Evolutionary conservation across 345 rosid genomes (phyloP).

Genomic region (Aegle marmelos): DNA sequence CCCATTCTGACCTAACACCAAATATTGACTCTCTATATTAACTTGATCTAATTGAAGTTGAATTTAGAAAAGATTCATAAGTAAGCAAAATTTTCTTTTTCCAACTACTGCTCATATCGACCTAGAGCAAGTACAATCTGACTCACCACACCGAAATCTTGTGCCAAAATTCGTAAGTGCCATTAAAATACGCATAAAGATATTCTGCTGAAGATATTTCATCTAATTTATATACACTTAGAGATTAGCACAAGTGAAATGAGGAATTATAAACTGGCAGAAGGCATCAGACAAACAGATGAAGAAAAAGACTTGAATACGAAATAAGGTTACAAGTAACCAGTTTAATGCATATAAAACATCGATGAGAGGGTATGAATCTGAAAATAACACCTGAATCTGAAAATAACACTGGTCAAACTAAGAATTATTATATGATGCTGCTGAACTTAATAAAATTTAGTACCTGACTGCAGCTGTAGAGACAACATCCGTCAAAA

Average conservation of each 20-base stretch:
- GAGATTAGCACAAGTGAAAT: not conserved
- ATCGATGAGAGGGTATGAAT: conserved; percentile 7
- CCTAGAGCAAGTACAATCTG: not conserved
- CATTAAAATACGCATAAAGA: not conserved
- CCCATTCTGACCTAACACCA: not conserved
- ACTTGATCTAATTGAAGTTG: not conserved
- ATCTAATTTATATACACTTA: not conserved
- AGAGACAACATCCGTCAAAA: conserved; percentile 67
- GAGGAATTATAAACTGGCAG: not conserved
- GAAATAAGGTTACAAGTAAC: not conserved
- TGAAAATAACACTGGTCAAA: not conserved
- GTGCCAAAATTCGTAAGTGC: not conserved
- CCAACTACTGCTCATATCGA: not conserved
- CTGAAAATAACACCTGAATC: not conserved
- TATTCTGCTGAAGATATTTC: not conserved
- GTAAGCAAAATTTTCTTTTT: not conserved
- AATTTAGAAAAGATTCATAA: not conserved
- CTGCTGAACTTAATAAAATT: conserved; percentile 6
- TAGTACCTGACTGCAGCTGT: conserved; percentile 89
- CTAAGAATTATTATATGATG: not conserved
- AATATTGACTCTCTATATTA: not conserved
- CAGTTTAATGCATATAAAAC: not conserved
- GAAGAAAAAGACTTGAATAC: not conserved
- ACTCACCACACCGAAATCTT: not conserved
- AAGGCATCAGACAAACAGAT: not conserved